Evolutionary conservation across 768 basidiomycete species (phyloP).

Genomic region (Suillus occidentalis): DNA sequence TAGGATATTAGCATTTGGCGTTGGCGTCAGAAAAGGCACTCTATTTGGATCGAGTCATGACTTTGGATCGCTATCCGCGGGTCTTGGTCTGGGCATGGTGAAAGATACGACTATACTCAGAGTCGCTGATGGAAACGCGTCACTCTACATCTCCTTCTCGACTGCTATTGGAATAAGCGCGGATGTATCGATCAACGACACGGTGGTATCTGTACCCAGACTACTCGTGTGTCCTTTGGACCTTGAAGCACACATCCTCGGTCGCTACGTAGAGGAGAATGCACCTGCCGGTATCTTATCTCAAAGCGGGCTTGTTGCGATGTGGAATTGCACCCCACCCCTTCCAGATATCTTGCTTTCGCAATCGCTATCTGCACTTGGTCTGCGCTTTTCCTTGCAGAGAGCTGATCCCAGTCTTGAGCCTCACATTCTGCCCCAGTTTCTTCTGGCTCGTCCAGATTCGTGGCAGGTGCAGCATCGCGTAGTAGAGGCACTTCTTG

Average conservation of each 20-base stretch:
- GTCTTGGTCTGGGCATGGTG: constrained; percentile 33
- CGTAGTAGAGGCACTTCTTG: constrained; percentile 19
- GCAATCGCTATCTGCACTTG: constrained; percentile 27
- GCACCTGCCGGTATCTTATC: constrained; percentile 26
- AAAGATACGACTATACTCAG: constrained; percentile 26
- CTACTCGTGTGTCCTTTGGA: constrained; percentile 18
- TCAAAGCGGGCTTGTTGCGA: constrained; percentile 22
- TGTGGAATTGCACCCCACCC: constrained; percentile 32
- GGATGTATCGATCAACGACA: constrained; percentile 11
- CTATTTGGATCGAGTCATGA: constrained; percentile 38
- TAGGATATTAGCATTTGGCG: constrained; percentile 64
- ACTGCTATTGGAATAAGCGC: constrained; percentile 13
- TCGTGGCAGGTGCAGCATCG: constrained; percentile 21
- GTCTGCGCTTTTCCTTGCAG: constrained; percentile 15
- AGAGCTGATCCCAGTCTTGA: neutral
- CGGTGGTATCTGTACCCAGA: constrained; percentile 10
- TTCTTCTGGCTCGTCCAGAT: constrained; percentile 28
- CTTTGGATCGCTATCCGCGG: constrained; percentile 37
- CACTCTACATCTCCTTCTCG: constrained; percentile 29
- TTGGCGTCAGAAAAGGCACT: constrained; percentile 53
- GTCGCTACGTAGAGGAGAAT: constrained; percentile 10
- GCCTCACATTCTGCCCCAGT: constrained; percentile 24
- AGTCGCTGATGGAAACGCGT: constrained; percentile 21
- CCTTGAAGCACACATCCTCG: constrained; percentile 22
- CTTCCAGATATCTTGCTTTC: constrained; percentile 24